phyloP scores from a whole-genome alignment of 1,139 yeast species.

The Yamadazyma sp. region DNA sequence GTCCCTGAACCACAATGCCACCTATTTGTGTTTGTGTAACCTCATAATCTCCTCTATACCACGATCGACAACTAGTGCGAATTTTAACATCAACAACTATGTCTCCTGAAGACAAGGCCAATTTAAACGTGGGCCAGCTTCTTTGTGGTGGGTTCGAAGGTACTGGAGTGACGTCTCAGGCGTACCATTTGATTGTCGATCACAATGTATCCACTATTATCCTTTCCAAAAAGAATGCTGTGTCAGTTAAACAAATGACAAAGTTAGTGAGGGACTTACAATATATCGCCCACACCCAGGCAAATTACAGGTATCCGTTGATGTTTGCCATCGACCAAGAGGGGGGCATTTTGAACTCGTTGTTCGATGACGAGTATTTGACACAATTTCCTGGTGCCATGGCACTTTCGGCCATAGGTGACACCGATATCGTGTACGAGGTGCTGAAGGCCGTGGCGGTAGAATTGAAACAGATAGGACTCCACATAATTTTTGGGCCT shows the following conservation, averaged over 20 bases:
- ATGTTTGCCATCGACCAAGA: constrained; percentile 83
- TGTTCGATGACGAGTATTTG: constrained; percentile 51
- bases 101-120: constrained; percentile 7
- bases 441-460: constrained; percentile 56
- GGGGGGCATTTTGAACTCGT: constrained; percentile 67
- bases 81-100: background rate
- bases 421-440: constrained; percentile 49
- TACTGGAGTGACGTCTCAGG: constrained; percentile 55
- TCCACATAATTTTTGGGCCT: constrained; percentile 61
- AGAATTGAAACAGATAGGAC: constrained; percentile 56
- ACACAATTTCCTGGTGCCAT: constrained; percentile 67
- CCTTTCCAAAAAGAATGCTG: constrained; percentile 54
- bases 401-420: constrained; percentile 63
- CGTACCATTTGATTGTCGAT: constrained; percentile 52
- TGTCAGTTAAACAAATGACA: constrained; percentile 51
- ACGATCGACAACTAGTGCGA: background rate
- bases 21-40: too few species aligned
- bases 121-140: constrained; percentile 47
- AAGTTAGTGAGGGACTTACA: constrained; percentile 55
- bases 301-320: constrained; percentile 55
- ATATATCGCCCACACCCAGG: constrained; percentile 50
- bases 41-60: too few species aligned
- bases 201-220: constrained; percentile 59
- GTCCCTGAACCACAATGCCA: too few species aligned
- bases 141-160: constrained; percentile 67